Evolutionary conservation across 257 asterid species (phyloP).

Genomic region (Lycium barbarum): DNA sequence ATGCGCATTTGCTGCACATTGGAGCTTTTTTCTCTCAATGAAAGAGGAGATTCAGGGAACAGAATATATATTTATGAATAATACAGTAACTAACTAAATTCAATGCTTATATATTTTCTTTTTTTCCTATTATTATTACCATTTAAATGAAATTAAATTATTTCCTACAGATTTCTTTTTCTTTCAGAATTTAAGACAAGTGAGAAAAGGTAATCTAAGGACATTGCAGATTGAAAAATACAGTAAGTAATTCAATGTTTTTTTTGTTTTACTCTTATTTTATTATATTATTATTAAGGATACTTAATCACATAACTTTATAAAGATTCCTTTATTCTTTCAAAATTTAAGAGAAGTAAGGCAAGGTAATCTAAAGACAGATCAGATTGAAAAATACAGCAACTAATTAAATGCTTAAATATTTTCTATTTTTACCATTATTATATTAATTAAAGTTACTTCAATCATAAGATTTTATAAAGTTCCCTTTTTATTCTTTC

Average conservation of each 20-base stretch:
- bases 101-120: neutral
- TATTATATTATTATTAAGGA: too few relatives aligned
- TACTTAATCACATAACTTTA: too few relatives aligned
- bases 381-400: too few relatives aligned
- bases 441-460: too few relatives aligned
- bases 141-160: neutral
- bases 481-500: too few relatives aligned
- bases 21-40: slow-evolving; percentile 46
- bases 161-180: neutral
- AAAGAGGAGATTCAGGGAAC: slow-evolving; percentile 32
- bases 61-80: slow-evolving; percentile 17
- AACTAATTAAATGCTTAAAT: too few relatives aligned
- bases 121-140: neutral
- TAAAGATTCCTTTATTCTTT: too few relatives aligned
- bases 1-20: slow-evolving; percentile 60
- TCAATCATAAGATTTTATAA: too few relatives aligned
- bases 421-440: too few relatives aligned
- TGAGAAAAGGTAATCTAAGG: neutral
- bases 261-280: neutral
- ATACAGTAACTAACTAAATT: neutral
- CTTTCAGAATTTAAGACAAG: neutral
- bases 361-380: too few relatives aligned
- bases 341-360: too few relatives aligned
- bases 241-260: neutral
- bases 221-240: too few relatives aligned